Conservation (phyloP, 768 basidiomycete species). For the Lenzites betulinus region DNA sequence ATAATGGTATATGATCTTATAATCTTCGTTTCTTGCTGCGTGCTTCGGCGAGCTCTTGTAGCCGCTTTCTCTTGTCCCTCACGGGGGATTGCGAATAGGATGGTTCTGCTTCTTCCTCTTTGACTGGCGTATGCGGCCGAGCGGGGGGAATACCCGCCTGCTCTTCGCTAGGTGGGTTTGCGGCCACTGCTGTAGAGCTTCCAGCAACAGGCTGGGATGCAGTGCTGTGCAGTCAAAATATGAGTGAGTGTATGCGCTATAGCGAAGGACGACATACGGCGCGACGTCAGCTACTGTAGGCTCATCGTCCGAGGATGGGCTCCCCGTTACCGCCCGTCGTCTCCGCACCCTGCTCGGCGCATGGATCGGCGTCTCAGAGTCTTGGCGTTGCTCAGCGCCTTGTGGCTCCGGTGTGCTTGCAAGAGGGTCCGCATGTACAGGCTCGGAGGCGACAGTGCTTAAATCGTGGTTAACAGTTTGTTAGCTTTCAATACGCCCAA, state of each 20-base stretch:
- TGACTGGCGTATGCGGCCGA: no score
- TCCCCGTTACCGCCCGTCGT: background rate
- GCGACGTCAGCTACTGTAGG: no score
- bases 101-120: conserved; percentile 5
- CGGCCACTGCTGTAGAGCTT: no score
- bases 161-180: background rate
- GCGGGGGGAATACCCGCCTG: background rate
- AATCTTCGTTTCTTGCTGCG: conserved; percentile 22
- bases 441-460: conserved; percentile 5
- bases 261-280: no score
- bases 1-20: background rate
- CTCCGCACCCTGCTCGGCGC: background rate
- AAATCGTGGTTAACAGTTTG: background rate
- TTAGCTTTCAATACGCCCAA: no score
- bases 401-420: conserved; percentile 15
- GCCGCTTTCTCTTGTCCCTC: conserved; percentile 36
- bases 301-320: background rate
- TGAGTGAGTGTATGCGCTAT: no score
- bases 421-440: conserved; percentile 4
- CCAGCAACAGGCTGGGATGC: background rate
- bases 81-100: conserved; percentile 35
- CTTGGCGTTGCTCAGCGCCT: background rate
- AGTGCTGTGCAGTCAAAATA: background rate
- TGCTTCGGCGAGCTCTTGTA: conserved; percentile 37
- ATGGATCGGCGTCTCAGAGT: background rate